Conservation (phyloP, 306 rosid species). For the Vigna mungo region DNA sequence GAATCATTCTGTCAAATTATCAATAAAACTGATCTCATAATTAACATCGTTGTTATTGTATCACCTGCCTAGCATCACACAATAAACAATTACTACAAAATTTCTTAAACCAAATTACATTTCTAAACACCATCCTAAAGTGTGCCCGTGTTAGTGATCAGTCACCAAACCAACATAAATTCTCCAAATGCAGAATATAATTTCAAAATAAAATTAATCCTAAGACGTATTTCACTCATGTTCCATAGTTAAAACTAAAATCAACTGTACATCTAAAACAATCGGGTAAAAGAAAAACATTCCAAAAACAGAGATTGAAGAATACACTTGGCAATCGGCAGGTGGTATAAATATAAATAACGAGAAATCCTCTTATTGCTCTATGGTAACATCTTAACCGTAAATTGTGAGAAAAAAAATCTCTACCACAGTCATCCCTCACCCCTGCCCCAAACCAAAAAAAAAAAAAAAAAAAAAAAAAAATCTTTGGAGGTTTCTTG, state of each 20-base stretch:
- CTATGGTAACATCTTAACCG: slow-evolving; percentile 36
- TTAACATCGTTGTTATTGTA: not conserved
- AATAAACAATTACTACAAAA: not conserved
- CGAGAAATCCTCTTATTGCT: slow-evolving; percentile 48
- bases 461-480: not conserved
- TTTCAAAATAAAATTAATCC: not conserved
- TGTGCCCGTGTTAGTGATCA: not conserved
- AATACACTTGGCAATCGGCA: slow-evolving; percentile 20
- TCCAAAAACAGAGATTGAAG: not conserved
- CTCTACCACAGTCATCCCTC: slow-evolving; percentile 18
- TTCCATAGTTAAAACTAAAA: not conserved
- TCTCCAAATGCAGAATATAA: not conserved
- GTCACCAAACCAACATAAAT: not conserved
- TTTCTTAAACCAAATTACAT: no score
- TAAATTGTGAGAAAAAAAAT: slow-evolving; percentile 18
- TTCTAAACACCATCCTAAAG: not conserved
- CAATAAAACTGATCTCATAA: not conserved
- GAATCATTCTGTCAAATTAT: no score
- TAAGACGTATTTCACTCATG: not conserved
- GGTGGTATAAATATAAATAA: slow-evolving; percentile 36
- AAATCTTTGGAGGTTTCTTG: slow-evolving; percentile 24
- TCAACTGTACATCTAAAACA: not conserved
- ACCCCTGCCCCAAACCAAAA: not conserved
- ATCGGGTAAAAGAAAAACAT: not conserved
- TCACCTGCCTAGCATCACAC: not conserved